These are phyloP conservation scores for Mycena belliarum DNA, from an alignment of 768 basidiomycete species.

Conservation along the genomic window DNA sequence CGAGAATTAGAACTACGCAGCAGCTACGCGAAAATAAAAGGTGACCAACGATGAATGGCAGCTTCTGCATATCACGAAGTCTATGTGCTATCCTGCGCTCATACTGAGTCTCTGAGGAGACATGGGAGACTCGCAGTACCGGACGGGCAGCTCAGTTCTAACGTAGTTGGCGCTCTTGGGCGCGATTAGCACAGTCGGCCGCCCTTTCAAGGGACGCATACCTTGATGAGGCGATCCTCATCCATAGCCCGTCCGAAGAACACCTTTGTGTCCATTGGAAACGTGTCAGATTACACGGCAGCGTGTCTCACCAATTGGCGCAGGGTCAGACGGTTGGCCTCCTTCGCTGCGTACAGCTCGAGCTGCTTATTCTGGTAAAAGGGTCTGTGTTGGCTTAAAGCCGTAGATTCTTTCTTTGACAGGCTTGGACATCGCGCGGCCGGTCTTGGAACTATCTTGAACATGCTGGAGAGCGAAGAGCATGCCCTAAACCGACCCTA, in stretches of 20 bases:
- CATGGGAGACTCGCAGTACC: constrained; percentile 27
- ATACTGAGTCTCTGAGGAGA: not conserved
- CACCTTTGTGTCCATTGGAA: constrained; percentile 45
- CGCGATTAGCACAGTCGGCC: not conserved
- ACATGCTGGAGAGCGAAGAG: constrained; percentile 12
- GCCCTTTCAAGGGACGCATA: constrained; percentile 24
- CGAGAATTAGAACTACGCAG: not conserved
- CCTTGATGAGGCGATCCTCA: constrained; percentile 76
- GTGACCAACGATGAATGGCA: constrained; percentile 71
- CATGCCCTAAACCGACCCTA: constrained; percentile 20
- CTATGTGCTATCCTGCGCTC: constrained; percentile 67
- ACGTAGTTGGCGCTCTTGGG: constrained; percentile 86
- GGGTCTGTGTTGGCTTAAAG: constrained; percentile 37
- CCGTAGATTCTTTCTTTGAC: constrained; percentile 35
- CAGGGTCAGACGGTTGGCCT: constrained; percentile 71
- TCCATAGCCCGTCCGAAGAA: constrained; percentile 87
- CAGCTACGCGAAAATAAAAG: not conserved
- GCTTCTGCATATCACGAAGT: constrained; percentile 79
- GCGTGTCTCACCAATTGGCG: constrained; percentile 66
- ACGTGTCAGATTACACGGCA: not conserved
- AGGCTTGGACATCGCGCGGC: constrained; percentile 11
- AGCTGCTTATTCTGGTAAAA: constrained; percentile 86
- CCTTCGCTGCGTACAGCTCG: constrained; percentile 75
- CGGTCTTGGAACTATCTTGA: constrained; percentile 11
- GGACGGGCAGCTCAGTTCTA: constrained; percentile 83